A percentile compares a stretch with the other conserved stretches of the same genome.
phyloP scores from a whole-genome alignment of 2,329 filamentous ascomycete genomes.

The Colletotrichum siamense region DNA sequence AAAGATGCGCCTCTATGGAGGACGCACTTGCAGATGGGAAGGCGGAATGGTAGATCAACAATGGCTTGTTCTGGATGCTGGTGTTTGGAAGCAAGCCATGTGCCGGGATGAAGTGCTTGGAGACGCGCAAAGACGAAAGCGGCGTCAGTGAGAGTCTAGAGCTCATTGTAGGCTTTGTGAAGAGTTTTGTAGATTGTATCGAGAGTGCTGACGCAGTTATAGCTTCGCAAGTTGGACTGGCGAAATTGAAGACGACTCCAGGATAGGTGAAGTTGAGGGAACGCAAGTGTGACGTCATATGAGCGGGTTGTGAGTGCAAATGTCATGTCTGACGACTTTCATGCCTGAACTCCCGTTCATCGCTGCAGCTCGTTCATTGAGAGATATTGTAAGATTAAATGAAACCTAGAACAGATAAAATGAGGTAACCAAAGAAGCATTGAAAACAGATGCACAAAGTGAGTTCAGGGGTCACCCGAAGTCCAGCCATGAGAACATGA shows the following conservation, averaged over 20 bases:
- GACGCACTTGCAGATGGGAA: constrained; percentile 54
- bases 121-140: constrained; percentile 58
- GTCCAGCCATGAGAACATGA: neutral
- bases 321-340: neutral
- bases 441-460: neutral
- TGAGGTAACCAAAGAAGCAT: neutral
- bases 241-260: neutral
- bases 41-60: constrained; percentile 69
- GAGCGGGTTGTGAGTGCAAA: neutral
- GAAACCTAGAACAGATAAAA: rapidly evolving
- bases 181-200: neutral
- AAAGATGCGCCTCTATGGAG: constrained; percentile 62
- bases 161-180: neutral
- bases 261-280: neutral
- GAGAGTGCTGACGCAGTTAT: neutral
- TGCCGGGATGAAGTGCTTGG: constrained; percentile 62
- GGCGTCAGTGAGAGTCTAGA: constrained; percentile 26
- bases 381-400: rapidly evolving
- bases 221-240: neutral
- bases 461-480: neutral
- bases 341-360: neutral
- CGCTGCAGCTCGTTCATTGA: neutral
- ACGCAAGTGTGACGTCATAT: neutral
- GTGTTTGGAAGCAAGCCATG: constrained; percentile 67
- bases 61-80: constrained; percentile 65